Evolutionary conservation across 202 grass and related monocot genomes (phyloP).

Genomic region (Eragrostis tef): DNA sequence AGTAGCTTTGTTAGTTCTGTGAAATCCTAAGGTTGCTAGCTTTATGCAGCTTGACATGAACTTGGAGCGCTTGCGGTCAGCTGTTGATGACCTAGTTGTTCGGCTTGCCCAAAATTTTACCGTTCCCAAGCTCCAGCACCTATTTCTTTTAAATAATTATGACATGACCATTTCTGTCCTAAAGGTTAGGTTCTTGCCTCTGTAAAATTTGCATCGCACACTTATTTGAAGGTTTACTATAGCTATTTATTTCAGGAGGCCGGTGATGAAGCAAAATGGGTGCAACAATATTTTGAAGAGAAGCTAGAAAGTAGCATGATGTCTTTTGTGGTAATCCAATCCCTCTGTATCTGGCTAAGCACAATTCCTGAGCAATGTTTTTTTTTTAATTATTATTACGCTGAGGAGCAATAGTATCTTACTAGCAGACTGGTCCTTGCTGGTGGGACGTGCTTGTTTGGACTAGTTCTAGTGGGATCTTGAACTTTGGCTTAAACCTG

Average conservation of each 20-base stretch:
- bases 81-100: constrained; percentile 69
- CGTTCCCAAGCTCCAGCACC: constrained; percentile 63
- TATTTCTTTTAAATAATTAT: constrained; percentile 97
- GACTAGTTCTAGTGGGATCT: constrained; percentile 4
- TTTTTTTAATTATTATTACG: too few species aligned
- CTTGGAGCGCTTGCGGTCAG: constrained; percentile 72
- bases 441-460: neutral
- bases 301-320: constrained; percentile 76
- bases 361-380: neutral
- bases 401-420: constrained; percentile 1
- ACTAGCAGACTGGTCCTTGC: neutral
- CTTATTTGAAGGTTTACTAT: constrained; percentile 10
- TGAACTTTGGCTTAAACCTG: constrained; percentile 2
- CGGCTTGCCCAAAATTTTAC: constrained; percentile 61
- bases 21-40: constrained; percentile 14
- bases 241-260: constrained; percentile 58
- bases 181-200: constrained; percentile 58
- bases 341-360: neutral
- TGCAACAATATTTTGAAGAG: constrained; percentile 74
- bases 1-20: constrained; percentile 20
- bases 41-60: constrained; percentile 79
- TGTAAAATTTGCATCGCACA: neutral
- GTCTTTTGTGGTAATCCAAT: constrained; percentile 73
- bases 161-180: constrained; percentile 87
- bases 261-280: constrained; percentile 56